Evolutionary conservation across 2,329 filamentous ascomycete genomes (phyloP).

Genomic region (Aureobasidium vineae): DNA sequence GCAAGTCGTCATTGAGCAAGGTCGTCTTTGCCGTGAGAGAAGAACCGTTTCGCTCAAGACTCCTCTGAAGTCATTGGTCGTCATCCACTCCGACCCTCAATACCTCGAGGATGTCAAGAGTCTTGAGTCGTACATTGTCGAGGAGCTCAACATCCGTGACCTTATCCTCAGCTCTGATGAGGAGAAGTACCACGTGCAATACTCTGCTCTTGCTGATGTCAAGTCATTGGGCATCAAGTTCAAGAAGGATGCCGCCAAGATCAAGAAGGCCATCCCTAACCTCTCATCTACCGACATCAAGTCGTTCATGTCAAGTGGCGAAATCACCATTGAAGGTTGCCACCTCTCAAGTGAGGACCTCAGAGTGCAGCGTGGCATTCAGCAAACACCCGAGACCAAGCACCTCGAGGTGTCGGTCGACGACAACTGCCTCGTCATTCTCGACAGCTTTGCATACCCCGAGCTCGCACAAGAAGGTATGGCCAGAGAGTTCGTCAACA

Average conservation of each 20-base stretch:
- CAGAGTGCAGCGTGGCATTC: constrained; percentile 74
- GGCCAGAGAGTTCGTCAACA: constrained; percentile 87
- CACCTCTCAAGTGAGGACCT: constrained; percentile 78
- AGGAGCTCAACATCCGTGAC: constrained; percentile 88
- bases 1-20: constrained; percentile 94
- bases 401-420: constrained; percentile 85
- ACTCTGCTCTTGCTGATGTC: constrained; percentile 89
- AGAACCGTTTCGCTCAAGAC: constrained; percentile 84
- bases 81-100: constrained; percentile 78
- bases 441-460: constrained; percentile 79
- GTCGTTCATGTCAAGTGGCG: constrained; percentile 68
- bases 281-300: constrained; percentile 80
- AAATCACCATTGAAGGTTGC: constrained; percentile 82
- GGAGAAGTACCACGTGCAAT: constrained; percentile 86
- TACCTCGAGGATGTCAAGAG: constrained; percentile 86
- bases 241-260: constrained; percentile 88
- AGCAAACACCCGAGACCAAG: constrained; percentile 67
- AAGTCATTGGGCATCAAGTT: constrained; percentile 94
- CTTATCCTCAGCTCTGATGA: constrained; percentile 83
- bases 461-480: constrained; percentile 86
- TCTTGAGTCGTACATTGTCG: constrained; percentile 81
- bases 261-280: constrained; percentile 83
- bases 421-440: constrained; percentile 82
- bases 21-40: constrained; percentile 79
- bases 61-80: constrained; percentile 82